Percentiles rank a stretch among this genome's conserved stretches.
phyloP scores from a whole-genome alignment of 192 early-diverging fungal genomes.

The Podila epigama region DNA sequence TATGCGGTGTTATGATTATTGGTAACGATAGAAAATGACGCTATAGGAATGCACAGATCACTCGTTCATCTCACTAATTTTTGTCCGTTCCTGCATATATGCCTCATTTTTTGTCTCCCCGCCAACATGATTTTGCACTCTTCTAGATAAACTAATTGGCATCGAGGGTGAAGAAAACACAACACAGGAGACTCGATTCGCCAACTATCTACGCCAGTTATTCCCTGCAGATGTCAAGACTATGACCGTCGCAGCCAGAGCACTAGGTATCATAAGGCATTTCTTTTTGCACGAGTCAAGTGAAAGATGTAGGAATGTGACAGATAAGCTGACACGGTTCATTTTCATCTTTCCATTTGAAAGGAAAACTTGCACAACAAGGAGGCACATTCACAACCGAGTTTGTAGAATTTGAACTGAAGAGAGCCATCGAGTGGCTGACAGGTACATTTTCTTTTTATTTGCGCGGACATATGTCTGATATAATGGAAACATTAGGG shows the following conservation, averaged over 20 bases:
- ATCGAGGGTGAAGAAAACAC: conserved; percentile 85
- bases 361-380: conserved; percentile 69
- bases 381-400: conserved; percentile 78
- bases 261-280: conserved; percentile 67
- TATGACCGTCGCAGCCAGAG: conserved; percentile 75
- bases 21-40: conserved; percentile 55
- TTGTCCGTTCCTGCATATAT: neutral
- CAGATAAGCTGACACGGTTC: neutral
- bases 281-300: no score
- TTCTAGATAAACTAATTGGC: conserved; percentile 79
- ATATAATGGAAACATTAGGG: no score
- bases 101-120: neutral
- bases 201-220: conserved; percentile 81
- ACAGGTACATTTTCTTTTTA: conserved; percentile 60
- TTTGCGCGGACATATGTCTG: neutral
- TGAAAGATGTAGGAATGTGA: neutral
- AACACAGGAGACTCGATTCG: conserved; percentile 77
- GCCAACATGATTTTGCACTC: neutral
- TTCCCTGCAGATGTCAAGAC: conserved; percentile 75
- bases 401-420: conserved; percentile 85
- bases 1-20: conserved; percentile 83
- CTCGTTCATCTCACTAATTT: neutral
- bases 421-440: conserved; percentile 85
- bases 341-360: neutral
- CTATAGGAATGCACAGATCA: neutral